Percentiles rank a stretch among this genome's conserved stretches.
These are phyloP conservation scores for Funneliformis geosporum DNA, from an alignment of 192 early-diverging fungal species.

Conservation along the genomic window DNA sequence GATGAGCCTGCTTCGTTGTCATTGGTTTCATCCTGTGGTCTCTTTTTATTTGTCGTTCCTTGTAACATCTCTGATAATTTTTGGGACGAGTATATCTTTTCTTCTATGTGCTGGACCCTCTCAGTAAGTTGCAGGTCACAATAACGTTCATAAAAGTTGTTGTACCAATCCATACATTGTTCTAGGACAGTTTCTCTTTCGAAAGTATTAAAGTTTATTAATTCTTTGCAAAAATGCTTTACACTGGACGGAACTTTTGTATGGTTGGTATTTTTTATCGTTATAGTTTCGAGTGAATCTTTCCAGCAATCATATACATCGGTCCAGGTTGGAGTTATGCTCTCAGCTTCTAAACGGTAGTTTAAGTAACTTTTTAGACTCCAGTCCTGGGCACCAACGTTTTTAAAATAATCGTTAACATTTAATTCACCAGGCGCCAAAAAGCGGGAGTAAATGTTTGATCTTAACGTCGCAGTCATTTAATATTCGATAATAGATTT, in stretches of 20 bases:
- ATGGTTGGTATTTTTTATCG: background rate
- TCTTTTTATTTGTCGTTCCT: background rate
- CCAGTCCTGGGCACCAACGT: background rate
- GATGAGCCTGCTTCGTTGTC: too few relatives aligned
- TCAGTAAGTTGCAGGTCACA: background rate
- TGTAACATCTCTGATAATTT: background rate
- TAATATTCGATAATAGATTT: background rate
- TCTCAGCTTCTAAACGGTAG: background rate
- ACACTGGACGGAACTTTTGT: background rate
- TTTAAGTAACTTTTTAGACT: background rate
- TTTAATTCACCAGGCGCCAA: background rate
- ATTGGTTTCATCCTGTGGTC: too few relatives aligned
- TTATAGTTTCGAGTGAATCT: background rate
- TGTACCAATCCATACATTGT: background rate
- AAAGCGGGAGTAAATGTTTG: background rate
- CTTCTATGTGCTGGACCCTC: background rate
- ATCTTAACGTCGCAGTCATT: constrained; percentile 4
- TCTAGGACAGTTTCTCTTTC: background rate
- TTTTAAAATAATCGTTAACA: constrained; percentile 5
- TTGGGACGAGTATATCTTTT: background rate
- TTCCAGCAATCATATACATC: background rate
- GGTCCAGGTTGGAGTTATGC: background rate
- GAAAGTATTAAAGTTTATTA: constrained; percentile 1
- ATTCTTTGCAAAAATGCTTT: background rate
- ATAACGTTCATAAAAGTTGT: background rate